Conservation (phyloP, 768 basidiomycete species). For the Boletus insuetus region DNA sequence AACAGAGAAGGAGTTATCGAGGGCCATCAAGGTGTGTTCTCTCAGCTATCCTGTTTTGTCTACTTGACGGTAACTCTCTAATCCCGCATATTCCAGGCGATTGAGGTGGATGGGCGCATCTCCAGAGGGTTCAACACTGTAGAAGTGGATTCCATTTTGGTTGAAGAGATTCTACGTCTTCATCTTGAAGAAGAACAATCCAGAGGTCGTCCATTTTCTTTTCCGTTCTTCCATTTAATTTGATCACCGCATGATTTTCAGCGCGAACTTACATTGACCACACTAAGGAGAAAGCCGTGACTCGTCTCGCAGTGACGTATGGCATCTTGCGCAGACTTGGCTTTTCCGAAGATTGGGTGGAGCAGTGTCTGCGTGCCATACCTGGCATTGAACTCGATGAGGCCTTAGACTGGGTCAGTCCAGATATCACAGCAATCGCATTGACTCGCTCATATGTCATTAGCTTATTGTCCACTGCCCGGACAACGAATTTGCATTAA, state of each 20-base stretch:
- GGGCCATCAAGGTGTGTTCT: constrained; percentile 60
- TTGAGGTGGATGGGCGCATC: constrained; percentile 79
- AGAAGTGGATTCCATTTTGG: constrained; percentile 57
- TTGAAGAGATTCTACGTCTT: constrained; percentile 59
- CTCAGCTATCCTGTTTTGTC: not conserved
- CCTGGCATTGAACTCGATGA: constrained; percentile 77
- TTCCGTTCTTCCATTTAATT: not conserved
- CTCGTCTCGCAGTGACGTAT: constrained; percentile 74
- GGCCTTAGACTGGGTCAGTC: constrained; percentile 84
- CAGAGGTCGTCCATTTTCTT: constrained; percentile 22
- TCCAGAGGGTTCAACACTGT: constrained; percentile 61
- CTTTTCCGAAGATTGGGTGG: constrained; percentile 65
- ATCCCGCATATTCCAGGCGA: constrained; percentile 37
- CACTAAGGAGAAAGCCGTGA: constrained; percentile 66
- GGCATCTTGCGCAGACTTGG: constrained; percentile 78
- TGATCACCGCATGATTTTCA: not conserved
- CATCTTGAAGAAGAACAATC: constrained; percentile 37
- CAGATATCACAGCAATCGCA: not conserved
- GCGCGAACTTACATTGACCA: constrained; percentile 40
- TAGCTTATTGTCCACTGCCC: constrained; percentile 67
- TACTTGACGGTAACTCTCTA: not conserved
- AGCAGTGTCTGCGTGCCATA: constrained; percentile 67
- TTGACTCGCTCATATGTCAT: constrained; percentile 5
- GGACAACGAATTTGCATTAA: constrained; percentile 52
- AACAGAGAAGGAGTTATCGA: constrained; percentile 79